phyloP scores from a whole-genome alignment of 129 eudicot genomes.

The Lonicera japonica region DNA sequence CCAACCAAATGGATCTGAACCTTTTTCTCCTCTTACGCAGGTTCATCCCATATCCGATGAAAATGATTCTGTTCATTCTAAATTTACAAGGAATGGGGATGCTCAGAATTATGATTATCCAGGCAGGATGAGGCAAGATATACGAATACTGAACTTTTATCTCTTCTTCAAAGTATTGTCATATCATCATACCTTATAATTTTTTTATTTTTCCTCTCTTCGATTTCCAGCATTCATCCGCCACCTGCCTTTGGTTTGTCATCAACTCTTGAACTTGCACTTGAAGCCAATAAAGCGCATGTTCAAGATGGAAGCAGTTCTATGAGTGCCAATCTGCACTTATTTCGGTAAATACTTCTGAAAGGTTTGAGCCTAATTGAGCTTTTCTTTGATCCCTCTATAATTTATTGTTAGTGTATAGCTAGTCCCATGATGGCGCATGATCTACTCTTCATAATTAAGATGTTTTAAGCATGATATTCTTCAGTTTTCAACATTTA shows the following conservation, averaged over 20 bases:
- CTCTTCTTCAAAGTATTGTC: neutral
- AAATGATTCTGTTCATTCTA: slow-evolving; percentile 45
- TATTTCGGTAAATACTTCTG: slow-evolving; percentile 67
- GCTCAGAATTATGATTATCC: slow-evolving; percentile 31
- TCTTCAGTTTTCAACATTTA: no score
- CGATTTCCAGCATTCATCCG: slow-evolving; percentile 46
- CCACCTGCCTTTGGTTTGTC: slow-evolving; percentile 74
- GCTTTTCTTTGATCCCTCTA: slow-evolving; percentile 19
- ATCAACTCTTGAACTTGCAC: slow-evolving; percentile 39
- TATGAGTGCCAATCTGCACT: slow-evolving; percentile 58
- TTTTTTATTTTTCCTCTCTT: slow-evolving; percentile 4
- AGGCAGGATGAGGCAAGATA: slow-evolving; percentile 37
- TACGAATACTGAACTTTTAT: slow-evolving; percentile 1
- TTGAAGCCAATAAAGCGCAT: slow-evolving; percentile 43
- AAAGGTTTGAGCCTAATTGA: slow-evolving; percentile 61
- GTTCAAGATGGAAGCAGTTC: slow-evolving; percentile 43
- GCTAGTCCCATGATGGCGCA: neutral
- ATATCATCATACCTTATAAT: neutral
- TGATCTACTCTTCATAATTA: neutral
- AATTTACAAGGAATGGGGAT: slow-evolving; percentile 26
- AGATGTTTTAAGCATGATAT: no score
- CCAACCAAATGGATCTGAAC: neutral
- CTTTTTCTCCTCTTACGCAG: slow-evolving; percentile 31
- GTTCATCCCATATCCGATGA: slow-evolving; percentile 47
- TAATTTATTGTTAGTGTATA: neutral